These are phyloP conservation scores for Lyophyllum semitale DNA, from an alignment of 768 basidiomycete genomes.

Conservation along the genomic window DNA sequence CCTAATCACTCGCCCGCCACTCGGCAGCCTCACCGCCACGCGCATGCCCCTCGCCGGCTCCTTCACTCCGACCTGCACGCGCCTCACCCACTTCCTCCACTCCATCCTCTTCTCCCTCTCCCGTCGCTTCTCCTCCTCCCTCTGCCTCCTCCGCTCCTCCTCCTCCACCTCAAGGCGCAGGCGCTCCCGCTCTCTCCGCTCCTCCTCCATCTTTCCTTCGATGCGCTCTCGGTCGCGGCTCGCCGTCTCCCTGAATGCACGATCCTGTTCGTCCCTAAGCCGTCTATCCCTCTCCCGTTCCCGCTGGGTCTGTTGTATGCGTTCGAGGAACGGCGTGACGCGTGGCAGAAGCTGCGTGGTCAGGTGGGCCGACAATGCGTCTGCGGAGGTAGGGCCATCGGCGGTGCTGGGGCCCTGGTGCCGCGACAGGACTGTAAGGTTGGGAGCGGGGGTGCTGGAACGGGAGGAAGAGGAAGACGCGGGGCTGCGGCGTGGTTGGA, in stretches of 20 bases:
- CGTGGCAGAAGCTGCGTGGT: constrained; percentile 77
- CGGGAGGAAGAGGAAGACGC: constrained; percentile 35
- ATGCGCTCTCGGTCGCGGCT: constrained; percentile 71
- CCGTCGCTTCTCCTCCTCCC: constrained; percentile 39
- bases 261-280: constrained; percentile 80
- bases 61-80: constrained; percentile 31
- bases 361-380: constrained; percentile 66
- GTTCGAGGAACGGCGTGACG: constrained; percentile 70
- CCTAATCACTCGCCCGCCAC: constrained; percentile 59
- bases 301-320: constrained; percentile 53
- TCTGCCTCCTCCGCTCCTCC: constrained; percentile 32
- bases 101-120: constrained; percentile 53
- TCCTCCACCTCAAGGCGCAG: constrained; percentile 25
- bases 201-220: constrained; percentile 50
- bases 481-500: constrained; percentile 52
- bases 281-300: constrained; percentile 55
- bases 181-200: constrained; percentile 33
- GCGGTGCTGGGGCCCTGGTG: constrained; percentile 67
- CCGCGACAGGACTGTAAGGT: constrained; percentile 82
- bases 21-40: constrained; percentile 56
- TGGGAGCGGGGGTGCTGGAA: constrained; percentile 35
- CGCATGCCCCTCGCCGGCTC: constrained; percentile 33
- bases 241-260: constrained; percentile 69
- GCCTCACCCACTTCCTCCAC: constrained; percentile 52
- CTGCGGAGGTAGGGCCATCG: constrained; percentile 61